phyloP scores from a whole-genome alignment of 1,284 basidiomycete species.

The Cryptococcus jaspeensis region DNA sequence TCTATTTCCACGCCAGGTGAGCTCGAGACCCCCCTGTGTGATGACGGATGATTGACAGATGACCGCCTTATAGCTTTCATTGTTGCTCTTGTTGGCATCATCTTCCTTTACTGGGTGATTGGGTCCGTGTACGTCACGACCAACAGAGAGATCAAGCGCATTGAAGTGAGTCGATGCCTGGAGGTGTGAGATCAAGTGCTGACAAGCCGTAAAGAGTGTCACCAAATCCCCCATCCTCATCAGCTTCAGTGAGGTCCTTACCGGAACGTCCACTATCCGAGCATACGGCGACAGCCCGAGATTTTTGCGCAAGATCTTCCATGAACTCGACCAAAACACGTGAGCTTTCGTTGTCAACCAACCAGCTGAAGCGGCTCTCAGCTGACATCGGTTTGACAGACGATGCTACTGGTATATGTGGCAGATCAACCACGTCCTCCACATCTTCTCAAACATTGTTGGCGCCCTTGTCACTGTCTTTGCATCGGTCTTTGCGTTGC shows the following conservation, averaged over 20 bases:
- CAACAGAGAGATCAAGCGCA: slow-evolving; percentile 57
- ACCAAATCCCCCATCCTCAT: slow-evolving; percentile 59
- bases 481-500: slow-evolving; percentile 52
- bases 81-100: slow-evolving; percentile 49
- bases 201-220: slow-evolving; percentile 35
- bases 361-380: too few relatives aligned
- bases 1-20: slow-evolving; percentile 44
- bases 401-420: slow-evolving; percentile 51
- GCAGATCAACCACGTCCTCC: slow-evolving; percentile 53
- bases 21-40: too few relatives aligned
- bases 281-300: slow-evolving; percentile 55
- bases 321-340: slow-evolving; percentile 54
- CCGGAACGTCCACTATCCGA: slow-evolving; percentile 55
- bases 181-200: background rate
- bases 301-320: slow-evolving; percentile 52
- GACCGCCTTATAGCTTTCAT: too few relatives aligned
- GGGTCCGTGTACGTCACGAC: slow-evolving; percentile 54
- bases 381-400: too few relatives aligned
- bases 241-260: slow-evolving; percentile 54
- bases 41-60: too few relatives aligned
- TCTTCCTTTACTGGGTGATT: slow-evolving; percentile 50
- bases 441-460: slow-evolving; percentile 53
- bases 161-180: slow-evolving; percentile 49
- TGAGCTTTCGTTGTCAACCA: too few relatives aligned
- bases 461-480: slow-evolving; percentile 54